Evolutionary conservation across 1,284 basidiomycete genomes (phyloP), one percentile per base, ranked within the genome.

Genomic region (Phellopilus nigrolimitatus): DNA sequence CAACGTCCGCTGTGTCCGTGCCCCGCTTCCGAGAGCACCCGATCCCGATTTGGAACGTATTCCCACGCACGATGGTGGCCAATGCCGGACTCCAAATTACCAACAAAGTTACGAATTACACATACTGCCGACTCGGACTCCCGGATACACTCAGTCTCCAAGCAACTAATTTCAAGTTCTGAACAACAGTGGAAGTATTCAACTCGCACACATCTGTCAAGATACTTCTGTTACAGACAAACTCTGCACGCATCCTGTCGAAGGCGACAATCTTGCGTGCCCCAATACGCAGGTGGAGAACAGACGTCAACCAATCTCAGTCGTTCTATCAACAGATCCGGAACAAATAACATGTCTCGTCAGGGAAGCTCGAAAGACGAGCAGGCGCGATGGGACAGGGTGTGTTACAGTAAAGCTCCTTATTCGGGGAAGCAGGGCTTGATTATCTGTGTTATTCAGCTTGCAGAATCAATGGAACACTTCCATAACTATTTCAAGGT

Each of bases 401-500:
- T 56, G 28, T 15, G 45, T 30, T 40, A 5, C 24, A 31, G n/a
- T n/a, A 19, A n/a, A 17, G 27, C 42, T 21, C 40, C 22, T 28
- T 46, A 34, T 45, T 13, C 9, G 5, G n/a, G n/a, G n/a, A n/a
- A 39, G 41, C 22, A 30, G 3, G 10, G 24, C 15, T 27, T 12
- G 17, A 41, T 39, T 8, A n/a, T 13, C 4, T 10, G 36, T 47
- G 21, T 8, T 30, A 25, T 13, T 37, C 25, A 56, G 54, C 34
- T 56, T 15, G 37, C 50, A 17, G 28, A 30, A n/a, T 24, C 49
- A 10, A 56, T 56, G 54, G 38, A 42, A 13, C 30, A 38, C 22
- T 56, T 56, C 17, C 54, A 56, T 27, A 31, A 48, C 15, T 38
- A 56, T 27, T 56, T 56, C 46, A 56, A 52, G 33, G 7, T 17